Percentiles rank a stretch among this genome's conserved stretches.
phyloP scores from a whole-genome alignment of 208 protist genomes.

The Vickermania ingenoplastis region DNA sequence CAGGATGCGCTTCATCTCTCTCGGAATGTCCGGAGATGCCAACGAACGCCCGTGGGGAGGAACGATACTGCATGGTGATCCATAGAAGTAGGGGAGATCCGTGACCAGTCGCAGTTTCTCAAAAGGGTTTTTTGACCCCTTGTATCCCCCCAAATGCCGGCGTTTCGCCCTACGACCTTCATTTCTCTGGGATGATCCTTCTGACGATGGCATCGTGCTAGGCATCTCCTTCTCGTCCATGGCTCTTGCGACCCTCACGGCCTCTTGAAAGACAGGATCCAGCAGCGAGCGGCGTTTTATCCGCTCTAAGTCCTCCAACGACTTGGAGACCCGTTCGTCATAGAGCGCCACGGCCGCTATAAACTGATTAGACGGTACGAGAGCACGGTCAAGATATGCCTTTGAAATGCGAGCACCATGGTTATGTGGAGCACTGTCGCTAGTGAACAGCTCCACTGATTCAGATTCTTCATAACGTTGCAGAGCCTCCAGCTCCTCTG shows the following conservation, averaged over 20 bases:
- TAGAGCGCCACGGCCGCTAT: conserved; percentile 35
- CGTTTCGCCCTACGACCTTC: neutral
- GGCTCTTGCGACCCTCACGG: conserved; percentile 36
- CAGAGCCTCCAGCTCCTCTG: conserved; percentile 40
- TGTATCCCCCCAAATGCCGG: neutral
- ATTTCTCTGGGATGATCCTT: neutral
- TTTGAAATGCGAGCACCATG: conserved; percentile 5
- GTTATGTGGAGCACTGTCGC: neutral
- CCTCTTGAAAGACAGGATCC: conserved; percentile 65
- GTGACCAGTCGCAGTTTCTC: conserved; percentile 29
- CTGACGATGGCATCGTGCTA: conserved; percentile 16
- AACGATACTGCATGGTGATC: conserved; percentile 37
- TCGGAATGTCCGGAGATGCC: conserved; percentile 32
- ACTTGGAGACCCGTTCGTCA: conserved; percentile 27
- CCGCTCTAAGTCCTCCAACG: conserved; percentile 48
- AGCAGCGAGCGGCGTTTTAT: conserved; percentile 66
- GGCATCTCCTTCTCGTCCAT: conserved; percentile 31
- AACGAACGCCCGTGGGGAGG: conserved; percentile 56
- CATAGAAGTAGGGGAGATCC: conserved; percentile 73
- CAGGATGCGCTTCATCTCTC: conserved; percentile 25
- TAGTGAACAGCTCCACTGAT: neutral
- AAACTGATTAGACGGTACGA: conserved; percentile 61
- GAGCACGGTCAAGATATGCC: conserved; percentile 36
- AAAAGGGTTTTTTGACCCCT: conserved; percentile 11
- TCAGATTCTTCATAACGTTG: conserved; percentile 47